Conservation (phyloP, 768 basidiomycete species). For the Amanita fuliginea region DNA sequence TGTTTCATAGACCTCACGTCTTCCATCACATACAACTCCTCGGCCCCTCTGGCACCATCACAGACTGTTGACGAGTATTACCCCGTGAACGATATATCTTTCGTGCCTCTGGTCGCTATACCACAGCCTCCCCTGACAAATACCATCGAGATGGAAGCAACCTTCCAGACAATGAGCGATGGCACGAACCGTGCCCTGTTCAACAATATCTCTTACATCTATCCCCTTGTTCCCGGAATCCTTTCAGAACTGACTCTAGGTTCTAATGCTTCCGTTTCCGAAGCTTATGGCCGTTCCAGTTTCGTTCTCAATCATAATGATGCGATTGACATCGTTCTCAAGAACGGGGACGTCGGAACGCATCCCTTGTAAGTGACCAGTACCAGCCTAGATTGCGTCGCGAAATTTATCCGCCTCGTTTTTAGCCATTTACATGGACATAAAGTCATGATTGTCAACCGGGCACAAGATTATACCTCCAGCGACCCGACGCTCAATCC, state of each 20-base stretch:
- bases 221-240: constrained; percentile 63
- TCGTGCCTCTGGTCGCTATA: constrained; percentile 50
- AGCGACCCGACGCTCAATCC: constrained; percentile 73
- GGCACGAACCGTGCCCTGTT: constrained; percentile 81
- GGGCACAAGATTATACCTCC: constrained; percentile 59
- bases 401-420: background rate
- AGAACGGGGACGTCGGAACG: constrained; percentile 61
- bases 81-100: constrained; percentile 52
- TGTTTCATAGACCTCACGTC: constrained; percentile 60
- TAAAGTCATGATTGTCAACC: constrained; percentile 71
- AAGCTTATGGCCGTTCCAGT: constrained; percentile 72
- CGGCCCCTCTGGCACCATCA: constrained; percentile 38
- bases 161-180: constrained; percentile 78
- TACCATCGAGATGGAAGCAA: constrained; percentile 58
- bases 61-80: constrained; percentile 46
- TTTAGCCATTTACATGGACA: constrained; percentile 89
- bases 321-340: constrained; percentile 67
- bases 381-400: constrained; percentile 1
- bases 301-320: constrained; percentile 68
- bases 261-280: constrained; percentile 47
- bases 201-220: constrained; percentile 58
- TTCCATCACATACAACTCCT: constrained; percentile 63
- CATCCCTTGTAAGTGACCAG: constrained; percentile 69
- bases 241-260: constrained; percentile 74
- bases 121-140: constrained; percentile 41